Evolutionary conservation across 1,284 basidiomycete species (phyloP).

Genomic region (Naganishia sp.): DNA sequence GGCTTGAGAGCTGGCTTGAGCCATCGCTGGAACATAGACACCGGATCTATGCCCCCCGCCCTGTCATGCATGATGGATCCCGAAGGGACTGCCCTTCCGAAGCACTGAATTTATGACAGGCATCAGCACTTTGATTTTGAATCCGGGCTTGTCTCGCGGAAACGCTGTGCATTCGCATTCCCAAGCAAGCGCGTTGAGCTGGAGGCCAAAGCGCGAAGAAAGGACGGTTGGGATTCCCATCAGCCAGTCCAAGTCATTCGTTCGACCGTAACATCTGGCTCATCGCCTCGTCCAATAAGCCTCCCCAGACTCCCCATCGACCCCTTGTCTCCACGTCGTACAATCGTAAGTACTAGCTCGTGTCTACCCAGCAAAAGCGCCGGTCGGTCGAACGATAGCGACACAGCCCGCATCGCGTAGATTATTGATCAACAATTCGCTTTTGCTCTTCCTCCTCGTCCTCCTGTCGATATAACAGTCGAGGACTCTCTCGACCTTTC

Average conservation of each 20-base stretch:
- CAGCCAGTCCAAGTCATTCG: constrained; percentile 1
- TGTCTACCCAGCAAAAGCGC: not conserved
- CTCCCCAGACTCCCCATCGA: too few species aligned
- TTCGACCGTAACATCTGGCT: constrained; percentile 4
- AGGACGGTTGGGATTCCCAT: not conserved
- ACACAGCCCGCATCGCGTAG: constrained; percentile 22
- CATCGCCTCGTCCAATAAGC: not conserved
- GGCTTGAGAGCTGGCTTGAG: too few species aligned
- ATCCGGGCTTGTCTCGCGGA: constrained; percentile 11
- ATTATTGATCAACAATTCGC: constrained; percentile 23
- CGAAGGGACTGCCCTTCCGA: too few species aligned
- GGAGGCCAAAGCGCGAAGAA: constrained; percentile 12
- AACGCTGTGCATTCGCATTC: constrained; percentile 4
- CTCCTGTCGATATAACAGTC: not conserved
- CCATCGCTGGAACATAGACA: too few species aligned
- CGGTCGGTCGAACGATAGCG: not conserved
- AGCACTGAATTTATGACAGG: too few species aligned
- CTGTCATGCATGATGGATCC: too few species aligned
- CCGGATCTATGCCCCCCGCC: too few species aligned
- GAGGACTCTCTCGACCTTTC: not conserved
- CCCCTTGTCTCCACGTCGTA: not conserved
- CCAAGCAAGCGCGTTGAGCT: not conserved
- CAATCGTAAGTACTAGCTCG: constrained; percentile 10
- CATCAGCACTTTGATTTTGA: not conserved
- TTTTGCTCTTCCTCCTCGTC: not conserved